Conservation (phyloP, 108 stramenopile genomes). For the Cylindrotheca fusiformis region DNA sequence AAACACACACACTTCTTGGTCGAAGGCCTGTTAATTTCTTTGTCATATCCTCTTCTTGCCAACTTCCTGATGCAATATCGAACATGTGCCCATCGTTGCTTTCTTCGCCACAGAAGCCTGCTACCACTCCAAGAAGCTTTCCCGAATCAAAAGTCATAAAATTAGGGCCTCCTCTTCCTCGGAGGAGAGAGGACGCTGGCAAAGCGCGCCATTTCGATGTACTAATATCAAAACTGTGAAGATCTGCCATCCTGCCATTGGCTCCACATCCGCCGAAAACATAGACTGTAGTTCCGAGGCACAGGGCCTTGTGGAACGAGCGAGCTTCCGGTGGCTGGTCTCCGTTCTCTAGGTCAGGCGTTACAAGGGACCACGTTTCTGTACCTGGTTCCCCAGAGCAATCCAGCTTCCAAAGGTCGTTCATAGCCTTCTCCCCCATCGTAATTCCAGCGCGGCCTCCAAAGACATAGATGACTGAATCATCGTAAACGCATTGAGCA, state of each 20-base stretch:
- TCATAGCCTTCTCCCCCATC: slow-evolving; percentile 60
- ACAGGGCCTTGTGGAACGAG: slow-evolving; percentile 65
- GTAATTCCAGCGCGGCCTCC: slow-evolving; percentile 65
- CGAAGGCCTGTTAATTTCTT: slow-evolving; percentile 29
- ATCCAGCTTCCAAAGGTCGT: slow-evolving; percentile 59
- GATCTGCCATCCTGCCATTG: slow-evolving; percentile 47
- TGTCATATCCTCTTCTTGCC: slow-evolving; percentile 14
- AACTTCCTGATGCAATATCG: slow-evolving; percentile 13
- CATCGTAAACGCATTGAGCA: slow-evolving; percentile 45
- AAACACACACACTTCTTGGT: slow-evolving; percentile 55
- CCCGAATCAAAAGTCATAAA: slow-evolving; percentile 35
- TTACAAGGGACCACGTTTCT: slow-evolving; percentile 38
- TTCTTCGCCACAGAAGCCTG: slow-evolving; percentile 67
- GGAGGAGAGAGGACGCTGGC: slow-evolving; percentile 15
- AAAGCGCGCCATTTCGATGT: slow-evolving; percentile 35
- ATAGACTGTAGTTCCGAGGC: slow-evolving; percentile 38
- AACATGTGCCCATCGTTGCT: slow-evolving; percentile 64
- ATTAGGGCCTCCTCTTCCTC: slow-evolving; percentile 63
- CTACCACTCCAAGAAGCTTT: slow-evolving; percentile 37
- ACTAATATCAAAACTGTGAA: slow-evolving; percentile 52
- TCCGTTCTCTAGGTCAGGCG: too few species aligned
- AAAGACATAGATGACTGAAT: slow-evolving; percentile 44
- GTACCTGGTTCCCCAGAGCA: slow-evolving; percentile 15
- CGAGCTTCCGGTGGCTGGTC: slow-evolving; percentile 44
- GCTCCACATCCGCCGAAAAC: slow-evolving; percentile 70